Evolutionary conservation across 495 filamentous ascomycete species (phyloP).

Genomic region (Hypoxylon lienhwacheense): DNA sequence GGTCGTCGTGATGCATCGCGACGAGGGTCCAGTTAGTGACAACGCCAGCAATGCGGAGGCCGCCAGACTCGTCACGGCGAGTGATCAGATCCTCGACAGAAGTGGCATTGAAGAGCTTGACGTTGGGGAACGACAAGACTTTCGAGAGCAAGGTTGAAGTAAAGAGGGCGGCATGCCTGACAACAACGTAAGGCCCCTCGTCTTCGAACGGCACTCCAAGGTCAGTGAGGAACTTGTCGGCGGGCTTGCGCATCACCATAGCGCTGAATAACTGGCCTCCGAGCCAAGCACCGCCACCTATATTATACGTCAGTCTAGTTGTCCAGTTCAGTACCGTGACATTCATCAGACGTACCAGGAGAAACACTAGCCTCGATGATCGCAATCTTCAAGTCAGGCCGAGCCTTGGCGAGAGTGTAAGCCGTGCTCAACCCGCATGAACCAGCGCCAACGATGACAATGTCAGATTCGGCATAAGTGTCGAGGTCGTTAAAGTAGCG

Average conservation of each 20-base stretch:
- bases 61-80: slow-evolving; percentile 52
- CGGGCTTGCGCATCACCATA: slow-evolving; percentile 93
- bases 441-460: slow-evolving; percentile 87
- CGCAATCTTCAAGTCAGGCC: slow-evolving; percentile 87
- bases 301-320: slow-evolving; percentile 30
- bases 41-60: slow-evolving; percentile 76
- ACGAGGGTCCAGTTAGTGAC: slow-evolving; percentile 95
- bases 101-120: slow-evolving; percentile 95
- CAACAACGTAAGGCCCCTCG: slow-evolving; percentile 82
- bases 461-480: slow-evolving; percentile 85
- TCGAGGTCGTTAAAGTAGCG: slow-evolving; percentile 90
- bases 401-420: slow-evolving; percentile 79
- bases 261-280: slow-evolving; percentile 90
- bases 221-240: slow-evolving; percentile 77
- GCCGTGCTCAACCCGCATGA: slow-evolving; percentile 83
- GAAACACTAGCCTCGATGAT: slow-evolving; percentile 86
- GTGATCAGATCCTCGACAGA: slow-evolving; percentile 90
- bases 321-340: slow-evolving; percentile 5
- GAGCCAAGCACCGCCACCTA: slow-evolving; percentile 83
- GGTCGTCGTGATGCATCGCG: slow-evolving; percentile 86
- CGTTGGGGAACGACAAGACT: slow-evolving; percentile 80
- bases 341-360: slow-evolving; percentile 55
- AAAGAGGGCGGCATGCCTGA: slow-evolving; percentile 91
- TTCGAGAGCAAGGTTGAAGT: slow-evolving; percentile 80
- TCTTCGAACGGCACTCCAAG: slow-evolving; percentile 85